Percentiles rank a stretch among this genome's conserved stretches.
Conservation (phyloP, 768 basidiomycete genomes). For the Leccinum rimulosum region DNA sequence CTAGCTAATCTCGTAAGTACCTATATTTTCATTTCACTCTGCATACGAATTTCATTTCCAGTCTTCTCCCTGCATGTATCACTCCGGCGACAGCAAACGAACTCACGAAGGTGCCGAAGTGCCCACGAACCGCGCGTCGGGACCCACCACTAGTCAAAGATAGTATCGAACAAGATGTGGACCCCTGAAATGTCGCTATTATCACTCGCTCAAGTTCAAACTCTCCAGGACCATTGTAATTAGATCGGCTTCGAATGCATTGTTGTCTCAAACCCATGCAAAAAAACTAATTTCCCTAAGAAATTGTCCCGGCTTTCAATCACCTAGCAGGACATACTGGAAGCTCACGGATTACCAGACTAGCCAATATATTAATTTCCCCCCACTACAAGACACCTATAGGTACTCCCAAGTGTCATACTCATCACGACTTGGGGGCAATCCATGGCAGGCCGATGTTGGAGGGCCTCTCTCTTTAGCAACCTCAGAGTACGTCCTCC, state of each 20-base stretch:
- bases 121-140: too few relatives aligned
- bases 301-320: not conserved
- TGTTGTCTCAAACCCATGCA: not conserved
- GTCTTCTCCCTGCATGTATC: too few relatives aligned
- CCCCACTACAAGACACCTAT: not conserved
- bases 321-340: not conserved
- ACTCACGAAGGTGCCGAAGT: too few relatives aligned
- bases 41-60: too few relatives aligned
- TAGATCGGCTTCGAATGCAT: not conserved
- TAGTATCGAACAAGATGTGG: too few relatives aligned
- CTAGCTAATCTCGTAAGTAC: too few relatives aligned
- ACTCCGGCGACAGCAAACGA: too few relatives aligned
- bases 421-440: not conserved
- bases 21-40: too few relatives aligned
- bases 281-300: not conserved
- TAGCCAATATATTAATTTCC: too few relatives aligned
- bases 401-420: slow-evolving; percentile 18
- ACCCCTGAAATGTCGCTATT: not conserved
- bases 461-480: slow-evolving; percentile 6
- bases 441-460: not conserved
- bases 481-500: slow-evolving; percentile 25
- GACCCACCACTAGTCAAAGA: too few relatives aligned
- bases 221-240: not conserved
- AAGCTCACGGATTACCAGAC: not conserved
- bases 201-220: not conserved